phyloP scores from a whole-genome alignment of 495 filamentous ascomycete genomes.

The Geoglossum glabrum region DNA sequence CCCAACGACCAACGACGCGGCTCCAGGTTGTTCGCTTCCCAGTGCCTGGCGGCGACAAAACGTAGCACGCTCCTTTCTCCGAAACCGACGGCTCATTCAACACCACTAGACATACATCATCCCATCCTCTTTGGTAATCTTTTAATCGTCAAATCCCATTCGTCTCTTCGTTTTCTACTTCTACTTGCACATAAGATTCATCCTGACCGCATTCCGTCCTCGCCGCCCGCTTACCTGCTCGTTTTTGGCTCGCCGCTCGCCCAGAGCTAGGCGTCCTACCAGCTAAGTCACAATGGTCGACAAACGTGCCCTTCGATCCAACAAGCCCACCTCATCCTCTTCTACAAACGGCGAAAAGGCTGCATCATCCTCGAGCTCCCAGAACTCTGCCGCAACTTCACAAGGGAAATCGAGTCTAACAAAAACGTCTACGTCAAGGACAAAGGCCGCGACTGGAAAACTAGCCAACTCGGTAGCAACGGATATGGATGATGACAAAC shows the following conservation, averaged over 20 bases:
- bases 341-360: constrained; percentile 33
- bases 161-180: neutral
- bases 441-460: neutral
- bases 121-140: neutral
- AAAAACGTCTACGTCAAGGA: constrained; percentile 11
- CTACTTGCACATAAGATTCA: neutral
- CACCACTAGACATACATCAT: neutral
- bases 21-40: constrained; percentile 1
- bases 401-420: constrained; percentile 29
- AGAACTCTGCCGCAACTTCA: constrained; percentile 18
- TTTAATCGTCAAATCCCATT: neutral
- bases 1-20: neutral
- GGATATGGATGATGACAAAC: constrained; percentile 34
- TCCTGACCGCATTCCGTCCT: neutral
- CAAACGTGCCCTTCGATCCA: constrained; percentile 20
- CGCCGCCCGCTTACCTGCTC: neutral
- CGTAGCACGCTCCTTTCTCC: constrained; percentile 1
- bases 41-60: constrained; percentile 1
- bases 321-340: constrained; percentile 33
- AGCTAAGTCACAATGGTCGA: constrained; percentile 1
- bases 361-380: neutral
- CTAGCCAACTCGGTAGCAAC: neutral
- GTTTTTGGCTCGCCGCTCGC: neutral
- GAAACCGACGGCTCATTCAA: neutral
- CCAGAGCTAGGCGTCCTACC: constrained; percentile 1